Conservation (phyloP, 2,329 filamentous ascomycete species). For the Fusarium scirpi region DNA sequence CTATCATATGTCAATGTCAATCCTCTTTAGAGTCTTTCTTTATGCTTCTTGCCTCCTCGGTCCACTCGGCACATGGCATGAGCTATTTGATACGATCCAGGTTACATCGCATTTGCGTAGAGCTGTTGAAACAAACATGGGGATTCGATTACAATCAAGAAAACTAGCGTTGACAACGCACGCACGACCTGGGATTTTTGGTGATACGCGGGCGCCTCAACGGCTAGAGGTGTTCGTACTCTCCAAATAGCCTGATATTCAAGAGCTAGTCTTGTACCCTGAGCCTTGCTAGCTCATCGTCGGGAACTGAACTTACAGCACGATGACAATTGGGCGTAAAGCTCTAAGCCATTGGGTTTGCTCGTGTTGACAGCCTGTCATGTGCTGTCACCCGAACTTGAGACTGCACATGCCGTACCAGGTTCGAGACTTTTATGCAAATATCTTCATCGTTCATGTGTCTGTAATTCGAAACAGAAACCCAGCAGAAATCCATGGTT, state of each 20-base stretch:
- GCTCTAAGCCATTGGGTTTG: conserved; percentile 1
- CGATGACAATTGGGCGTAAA: conserved; percentile 12
- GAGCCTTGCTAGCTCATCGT: conserved; percentile 25
- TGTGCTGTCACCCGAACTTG: neutral
- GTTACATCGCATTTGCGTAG: conserved; percentile 36
- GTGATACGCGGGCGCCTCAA: conserved; percentile 32
- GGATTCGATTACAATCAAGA: conserved; percentile 19
- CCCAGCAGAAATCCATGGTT: neutral
- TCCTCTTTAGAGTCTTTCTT: conserved; percentile 3
- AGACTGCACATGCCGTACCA: neutral
- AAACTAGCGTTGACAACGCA: conserved; percentile 29
- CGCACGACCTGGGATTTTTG: conserved; percentile 19
- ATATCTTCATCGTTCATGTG: neutral
- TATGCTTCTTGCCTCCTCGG: conserved; percentile 19
- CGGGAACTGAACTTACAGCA: neutral
- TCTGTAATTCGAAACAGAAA: conserved; percentile 11
- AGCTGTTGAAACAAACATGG: conserved; percentile 26
- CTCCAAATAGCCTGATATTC: conserved; percentile 12
- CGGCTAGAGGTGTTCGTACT: conserved; percentile 30
- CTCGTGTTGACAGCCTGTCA: conserved; percentile 5
- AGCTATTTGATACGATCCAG: conserved; percentile 19
- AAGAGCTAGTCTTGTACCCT: conserved; percentile 30
- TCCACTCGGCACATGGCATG: conserved; percentile 8
- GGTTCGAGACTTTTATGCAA: neutral
- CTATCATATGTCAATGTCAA: neutral